These are phyloP conservation scores for Malbranchea zuffiana DNA, from an alignment of 2,329 filamentous ascomycete genomes.

Conservation along the genomic window DNA sequence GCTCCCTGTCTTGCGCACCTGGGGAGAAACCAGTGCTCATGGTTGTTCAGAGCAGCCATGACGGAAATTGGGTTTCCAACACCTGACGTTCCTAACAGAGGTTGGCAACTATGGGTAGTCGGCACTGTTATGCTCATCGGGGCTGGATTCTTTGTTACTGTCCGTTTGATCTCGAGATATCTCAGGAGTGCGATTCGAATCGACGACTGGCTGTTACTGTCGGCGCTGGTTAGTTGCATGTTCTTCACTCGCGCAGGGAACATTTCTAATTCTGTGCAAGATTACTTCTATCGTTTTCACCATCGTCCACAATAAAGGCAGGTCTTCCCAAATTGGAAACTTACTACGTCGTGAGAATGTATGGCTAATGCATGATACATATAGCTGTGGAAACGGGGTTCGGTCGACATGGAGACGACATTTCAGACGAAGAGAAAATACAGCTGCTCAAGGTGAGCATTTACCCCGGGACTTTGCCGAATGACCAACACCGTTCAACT, in stretches of 20 bases:
- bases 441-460: conserved; percentile 20
- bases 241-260: not conserved
- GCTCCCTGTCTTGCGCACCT: not conserved
- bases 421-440: conserved; percentile 18
- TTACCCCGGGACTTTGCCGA: not conserved
- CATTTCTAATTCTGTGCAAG: conserved; percentile 5
- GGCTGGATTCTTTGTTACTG: conserved; percentile 16
- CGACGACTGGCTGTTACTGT: conserved; percentile 20
- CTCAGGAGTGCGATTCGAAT: conserved; percentile 14
- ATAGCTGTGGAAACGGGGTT: conserved; percentile 24
- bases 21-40: not conserved
- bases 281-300: conserved; percentile 15
- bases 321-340: not conserved
- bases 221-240: conserved; percentile 14
- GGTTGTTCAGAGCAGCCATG: conserved; percentile 5
- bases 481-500: not conserved
- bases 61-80: conserved; percentile 10
- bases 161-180: conserved; percentile 16
- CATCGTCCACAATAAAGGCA: conserved; percentile 13
- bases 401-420: conserved; percentile 19
- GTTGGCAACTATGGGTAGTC: conserved; percentile 18
- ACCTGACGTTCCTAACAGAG: conserved; percentile 15
- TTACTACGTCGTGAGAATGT: not conserved
- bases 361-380: conserved; percentile 2
- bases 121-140: conserved; percentile 18